These are phyloP conservation scores for Inga laurina DNA, from an alignment of 306 rosid genomes.

Conservation along the genomic window DNA sequence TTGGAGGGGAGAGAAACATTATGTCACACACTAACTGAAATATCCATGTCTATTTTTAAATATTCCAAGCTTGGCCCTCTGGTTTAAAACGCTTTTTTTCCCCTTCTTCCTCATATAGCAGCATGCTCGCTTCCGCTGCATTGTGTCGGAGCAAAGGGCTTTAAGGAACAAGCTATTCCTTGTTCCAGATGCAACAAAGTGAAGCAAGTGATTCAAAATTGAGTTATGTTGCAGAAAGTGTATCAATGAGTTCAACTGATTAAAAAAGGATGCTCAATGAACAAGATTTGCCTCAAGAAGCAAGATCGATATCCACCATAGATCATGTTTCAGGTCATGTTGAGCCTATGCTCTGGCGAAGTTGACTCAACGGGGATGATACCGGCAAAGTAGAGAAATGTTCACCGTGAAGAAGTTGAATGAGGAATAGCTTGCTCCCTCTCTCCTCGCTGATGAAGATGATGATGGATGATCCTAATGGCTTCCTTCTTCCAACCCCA, in stretches of 20 bases:
- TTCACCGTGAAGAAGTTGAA: constrained; percentile 55
- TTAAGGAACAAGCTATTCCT: constrained; percentile 68
- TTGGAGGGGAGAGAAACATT: no score
- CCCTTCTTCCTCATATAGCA: no score
- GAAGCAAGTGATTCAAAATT: constrained; percentile 55
- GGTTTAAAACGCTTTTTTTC: no score
- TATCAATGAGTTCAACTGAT: constrained; percentile 75
- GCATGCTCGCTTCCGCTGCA: no score
- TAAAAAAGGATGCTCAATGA: constrained; percentile 65
- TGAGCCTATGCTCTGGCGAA: constrained; percentile 57
- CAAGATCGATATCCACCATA: constrained; percentile 42
- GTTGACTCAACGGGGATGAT: constrained; percentile 47
- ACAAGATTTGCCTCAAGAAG: constrained; percentile 56
- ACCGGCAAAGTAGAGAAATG: constrained; percentile 43
- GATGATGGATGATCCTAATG: no score
- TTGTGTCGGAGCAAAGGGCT: constrained; percentile 64
- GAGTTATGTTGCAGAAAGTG: constrained; percentile 90
- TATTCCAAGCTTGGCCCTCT: no score
- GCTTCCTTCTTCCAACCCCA: no score
- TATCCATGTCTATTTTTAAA: no score
- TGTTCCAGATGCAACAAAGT: constrained; percentile 56
- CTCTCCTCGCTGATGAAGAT: no score
- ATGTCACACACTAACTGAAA: no score
- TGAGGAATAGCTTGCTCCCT: no score
- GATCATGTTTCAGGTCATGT: constrained; percentile 45